Percentiles rank a stretch among this genome's conserved stretches.
These are phyloP conservation scores for Corymbia citriodora DNA, from an alignment of 441 rosid genomes.

Conservation along the genomic window DNA sequence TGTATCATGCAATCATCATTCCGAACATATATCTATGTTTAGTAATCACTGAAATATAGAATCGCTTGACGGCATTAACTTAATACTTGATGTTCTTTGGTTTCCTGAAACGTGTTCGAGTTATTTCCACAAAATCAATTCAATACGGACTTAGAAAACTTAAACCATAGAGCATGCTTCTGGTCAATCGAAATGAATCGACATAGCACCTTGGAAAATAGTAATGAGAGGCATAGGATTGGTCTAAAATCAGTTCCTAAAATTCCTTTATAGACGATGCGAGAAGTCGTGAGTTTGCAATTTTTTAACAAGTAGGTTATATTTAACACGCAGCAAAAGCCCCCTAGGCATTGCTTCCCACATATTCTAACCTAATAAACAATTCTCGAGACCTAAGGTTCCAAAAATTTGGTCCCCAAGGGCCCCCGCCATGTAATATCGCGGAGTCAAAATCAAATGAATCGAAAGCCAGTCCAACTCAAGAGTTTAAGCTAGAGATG, in stretches of 20 bases:
- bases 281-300: not conserved
- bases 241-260: not conserved
- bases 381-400: not conserved
- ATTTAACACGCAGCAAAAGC: not conserved
- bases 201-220: not conserved
- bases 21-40: not conserved
- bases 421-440: no score
- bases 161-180: not conserved
- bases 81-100: not conserved
- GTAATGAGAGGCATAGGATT: not conserved
- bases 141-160: not conserved
- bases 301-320: not conserved
- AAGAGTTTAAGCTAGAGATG: conserved; percentile 66
- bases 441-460: conserved; percentile 63
- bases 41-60: rapidly evolving
- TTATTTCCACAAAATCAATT: not conserved
- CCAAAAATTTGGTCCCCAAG: not conserved
- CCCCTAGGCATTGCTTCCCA: not conserved
- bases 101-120: not conserved
- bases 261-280: not conserved
- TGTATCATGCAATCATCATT: not conserved
- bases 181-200: not conserved
- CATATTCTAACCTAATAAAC: not conserved
- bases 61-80: rapidly evolving
- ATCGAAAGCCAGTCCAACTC: conserved; percentile 30